A percentile compares a stretch with the other conserved stretches of the same genome.
Evolutionary conservation across 169 alveolate species (phyloP).

Genomic region (Eimeria praecox): DNA sequence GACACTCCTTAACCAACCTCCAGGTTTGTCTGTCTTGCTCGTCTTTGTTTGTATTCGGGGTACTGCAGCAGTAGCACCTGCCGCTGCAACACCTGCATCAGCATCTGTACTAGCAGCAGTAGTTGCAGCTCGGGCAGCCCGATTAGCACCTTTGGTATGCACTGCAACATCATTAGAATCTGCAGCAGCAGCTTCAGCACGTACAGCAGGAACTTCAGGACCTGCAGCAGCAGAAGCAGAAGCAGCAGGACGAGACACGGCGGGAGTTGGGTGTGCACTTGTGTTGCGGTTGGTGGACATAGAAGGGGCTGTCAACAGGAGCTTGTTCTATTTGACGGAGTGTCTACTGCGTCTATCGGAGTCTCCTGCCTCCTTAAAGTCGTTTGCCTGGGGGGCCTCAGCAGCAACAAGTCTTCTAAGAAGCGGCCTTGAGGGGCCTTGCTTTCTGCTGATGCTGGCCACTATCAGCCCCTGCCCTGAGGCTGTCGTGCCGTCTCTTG

Average conservation of each 20-base stretch:
- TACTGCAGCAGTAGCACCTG: neutral
- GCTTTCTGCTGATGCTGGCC: slow-evolving; percentile 24
- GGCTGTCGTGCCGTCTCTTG: neutral
- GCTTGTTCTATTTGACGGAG: slow-evolving; percentile 43
- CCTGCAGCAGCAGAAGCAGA: neutral
- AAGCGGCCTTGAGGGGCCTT: neutral
- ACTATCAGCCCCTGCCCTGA: slow-evolving; percentile 1
- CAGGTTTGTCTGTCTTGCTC: neutral
- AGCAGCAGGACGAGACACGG: neutral
- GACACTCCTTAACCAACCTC: slow-evolving; percentile 1
- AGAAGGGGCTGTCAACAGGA: neutral
- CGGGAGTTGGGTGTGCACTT: neutral
- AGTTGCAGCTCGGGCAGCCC: too few relatives aligned
- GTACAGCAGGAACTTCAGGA: neutral
- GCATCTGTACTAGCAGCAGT: neutral
- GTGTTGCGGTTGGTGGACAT: neutral
- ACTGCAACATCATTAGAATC: neutral
- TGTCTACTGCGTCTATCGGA: slow-evolving; percentile 17
- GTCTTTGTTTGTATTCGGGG: neutral
- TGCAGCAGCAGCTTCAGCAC: neutral
- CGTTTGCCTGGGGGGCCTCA: neutral
- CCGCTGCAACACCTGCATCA: neutral
- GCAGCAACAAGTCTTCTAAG: slow-evolving; percentile 17
- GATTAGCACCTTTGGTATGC: too few relatives aligned
- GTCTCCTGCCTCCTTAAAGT: neutral